These are phyloP conservation scores for Paracorniculantispora psalliotae DNA, from an alignment of 2,329 filamentous ascomycete species.

Conservation along the genomic window DNA sequence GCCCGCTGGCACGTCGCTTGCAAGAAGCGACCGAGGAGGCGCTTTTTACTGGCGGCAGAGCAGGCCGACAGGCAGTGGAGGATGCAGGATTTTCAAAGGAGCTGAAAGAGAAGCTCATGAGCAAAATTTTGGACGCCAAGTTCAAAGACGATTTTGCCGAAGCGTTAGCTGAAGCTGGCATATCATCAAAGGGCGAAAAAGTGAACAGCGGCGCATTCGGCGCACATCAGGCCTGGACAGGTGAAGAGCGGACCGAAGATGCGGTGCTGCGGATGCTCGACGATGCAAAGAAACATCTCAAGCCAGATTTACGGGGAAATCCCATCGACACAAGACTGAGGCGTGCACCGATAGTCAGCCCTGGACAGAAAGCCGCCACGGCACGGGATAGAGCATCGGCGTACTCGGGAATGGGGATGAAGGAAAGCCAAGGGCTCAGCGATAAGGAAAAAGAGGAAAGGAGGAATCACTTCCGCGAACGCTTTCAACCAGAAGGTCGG, in stretches of 20 bases:
- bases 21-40: constrained; percentile 60
- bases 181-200: constrained; percentile 33
- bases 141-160: constrained; percentile 47
- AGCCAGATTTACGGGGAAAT: constrained; percentile 42
- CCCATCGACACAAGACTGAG: constrained; percentile 50
- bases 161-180: constrained; percentile 43
- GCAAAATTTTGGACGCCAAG: constrained; percentile 50
- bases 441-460: constrained; percentile 69
- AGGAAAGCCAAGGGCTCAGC: constrained; percentile 48
- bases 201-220: neutral
- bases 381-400: constrained; percentile 54
- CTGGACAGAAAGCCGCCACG: constrained; percentile 45
- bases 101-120: constrained; percentile 53
- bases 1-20: constrained; percentile 52
- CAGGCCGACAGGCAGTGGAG: constrained; percentile 54
- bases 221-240: constrained; percentile 60
- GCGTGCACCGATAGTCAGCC: constrained; percentile 31
- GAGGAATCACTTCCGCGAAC: constrained; percentile 69
- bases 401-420: constrained; percentile 46
- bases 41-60: constrained; percentile 52
- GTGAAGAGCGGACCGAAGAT: constrained; percentile 69
- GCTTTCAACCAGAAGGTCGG: constrained; percentile 69
- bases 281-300: constrained; percentile 69
- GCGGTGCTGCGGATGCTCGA: constrained; percentile 78
- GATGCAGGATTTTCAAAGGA: constrained; percentile 61